Evolutionary conservation across 345 rosid genomes (phyloP), one percentile per base, ranked within the genome.

Genomic region (Boechera stricta): DNA sequence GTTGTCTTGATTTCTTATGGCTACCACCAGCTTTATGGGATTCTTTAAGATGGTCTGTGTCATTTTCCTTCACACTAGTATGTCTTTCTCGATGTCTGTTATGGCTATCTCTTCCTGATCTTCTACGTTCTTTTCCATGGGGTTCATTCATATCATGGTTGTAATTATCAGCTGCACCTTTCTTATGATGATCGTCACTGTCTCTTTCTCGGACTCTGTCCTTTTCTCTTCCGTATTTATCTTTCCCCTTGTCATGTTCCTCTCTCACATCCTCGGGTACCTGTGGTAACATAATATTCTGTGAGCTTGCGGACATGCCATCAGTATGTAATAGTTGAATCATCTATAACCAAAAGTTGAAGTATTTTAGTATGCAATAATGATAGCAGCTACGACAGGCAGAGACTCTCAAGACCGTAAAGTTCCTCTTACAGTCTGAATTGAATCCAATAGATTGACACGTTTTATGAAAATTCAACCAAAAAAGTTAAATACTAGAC

Each of bases 251-350:
- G 44, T 93, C 93, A 69, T 84, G 88, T 65, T 87, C 92, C 56
- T 86, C 91, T 82, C 86, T 88, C 81, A 85, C 90, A 69, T 87
- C 88, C 79, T 81, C 89, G 69, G 86, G 87, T 29, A 85, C 91
- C 98, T 90, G 83, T 78, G 79, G 59, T 64, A 32, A 54, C 36
- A 54, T 16, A 74, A 55, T 54, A 74, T 44, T 56, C 24, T 47
- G 72, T 70, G 59, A 64, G 65, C 45, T 70, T 52, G 38, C 13
- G 10, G 61, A 67, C 54, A 67, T 69, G 63, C 15, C 65, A 58
- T 58, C 36, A 24, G 36, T 58, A 31, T 2, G 13, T 64, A 77
- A 49, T 32, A 57, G 28, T 24, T 39, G 41, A 72, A 65, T 48
- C 51, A 51, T 52, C 44, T 41, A 60, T 52, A 51, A 41, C 64